Evolutionary conservation across 495 filamentous ascomycete species (phyloP), one percentile per base, ranked within the genome.

Genomic region (Podospora tetraspora): DNA sequence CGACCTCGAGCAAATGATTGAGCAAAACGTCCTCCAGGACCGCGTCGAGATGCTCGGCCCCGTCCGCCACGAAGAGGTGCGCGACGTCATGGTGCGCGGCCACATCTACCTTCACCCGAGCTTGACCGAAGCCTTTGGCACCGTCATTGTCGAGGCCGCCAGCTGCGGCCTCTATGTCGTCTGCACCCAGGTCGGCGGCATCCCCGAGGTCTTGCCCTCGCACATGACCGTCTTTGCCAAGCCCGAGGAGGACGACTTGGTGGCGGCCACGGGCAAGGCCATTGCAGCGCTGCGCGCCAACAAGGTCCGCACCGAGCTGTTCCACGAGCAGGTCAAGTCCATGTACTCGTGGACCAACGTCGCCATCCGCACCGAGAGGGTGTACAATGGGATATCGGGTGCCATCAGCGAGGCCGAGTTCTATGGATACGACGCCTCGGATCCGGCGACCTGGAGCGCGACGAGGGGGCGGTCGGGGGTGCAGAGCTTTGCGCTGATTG

Each of bases 271-370:
- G 0, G 89, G 90, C 1, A 86, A 87, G 70, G 94, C 94, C 25
- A 96, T 97, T 69, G 87, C 86, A 0, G 87, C 87, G 8, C 81
- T 97, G 37, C 85, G 92, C n/a, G 88, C 87, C 12, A 93, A 92
- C 72, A 89, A 90, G 72, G 88, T 99, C 22, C 89, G 92, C 62
- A 97, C 96, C 3, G 94, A 97, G 74, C 86, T 90, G 27, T 99
- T 99, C 74, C 95, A 99, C 75, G 94, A 97, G 65, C 89, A 97
- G 77, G 95, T 99, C 59, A 96, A 96, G 78, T 89, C 88, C 75
- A 97, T 98, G 95, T 99, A 99, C 79, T 93, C 90, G 0, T 99
- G 95, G 95, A 94, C 91, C 3, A 92, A 99, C 76, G 93, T 99
- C 1, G 95, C 95, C 0, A 84, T 88, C 69, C 89, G 95, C 34